Percentiles rank a stretch among this genome's conserved stretches.
Evolutionary conservation across 116 monocot species (phyloP).

Genomic region (Thalassia testudinum): DNA sequence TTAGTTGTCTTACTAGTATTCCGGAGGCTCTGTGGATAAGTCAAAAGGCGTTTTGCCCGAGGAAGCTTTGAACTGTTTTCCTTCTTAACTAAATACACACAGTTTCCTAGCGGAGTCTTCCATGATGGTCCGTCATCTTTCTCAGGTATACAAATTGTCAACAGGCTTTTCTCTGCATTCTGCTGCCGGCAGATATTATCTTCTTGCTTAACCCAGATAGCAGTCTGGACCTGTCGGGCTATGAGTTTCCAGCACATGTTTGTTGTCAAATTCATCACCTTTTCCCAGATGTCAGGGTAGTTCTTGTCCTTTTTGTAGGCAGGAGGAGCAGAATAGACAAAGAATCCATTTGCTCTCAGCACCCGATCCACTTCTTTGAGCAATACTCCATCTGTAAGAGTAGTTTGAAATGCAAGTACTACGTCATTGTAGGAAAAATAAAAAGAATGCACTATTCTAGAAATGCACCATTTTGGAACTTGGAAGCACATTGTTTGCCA

Average conservation of each 20-base stretch:
- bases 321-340: constrained; percentile 97
- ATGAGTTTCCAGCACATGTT: constrained; percentile 95
- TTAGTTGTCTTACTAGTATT: constrained; percentile 44
- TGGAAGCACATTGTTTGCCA: too few species aligned
- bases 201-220: constrained; percentile 80
- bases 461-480: too few species aligned
- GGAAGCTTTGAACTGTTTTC: constrained; percentile 44
- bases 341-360: constrained; percentile 82
- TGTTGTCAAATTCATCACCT: constrained; percentile 56
- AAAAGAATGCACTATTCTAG: too few species aligned
- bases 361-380: constrained; percentile 96
- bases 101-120: constrained; percentile 64
- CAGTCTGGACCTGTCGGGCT: constrained; percentile 76
- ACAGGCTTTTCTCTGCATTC: constrained; percentile 46
- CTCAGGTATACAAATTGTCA: constrained; percentile 34
- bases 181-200: constrained; percentile 51
- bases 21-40: constrained; percentile 58
- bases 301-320: constrained; percentile 85
- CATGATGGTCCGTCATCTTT: constrained; percentile 52
- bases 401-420: too few species aligned
- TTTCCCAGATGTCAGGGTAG: constrained; percentile 80
- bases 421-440: too few species aligned
- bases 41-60: constrained; percentile 43
- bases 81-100: constrained; percentile 24
- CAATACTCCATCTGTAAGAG: constrained; percentile 61